Percentiles rank a stretch among this genome's conserved stretches.
phyloP scores from a whole-genome alignment of 192 early-diverging fungal genomes.

The Podila clonocystis region DNA sequence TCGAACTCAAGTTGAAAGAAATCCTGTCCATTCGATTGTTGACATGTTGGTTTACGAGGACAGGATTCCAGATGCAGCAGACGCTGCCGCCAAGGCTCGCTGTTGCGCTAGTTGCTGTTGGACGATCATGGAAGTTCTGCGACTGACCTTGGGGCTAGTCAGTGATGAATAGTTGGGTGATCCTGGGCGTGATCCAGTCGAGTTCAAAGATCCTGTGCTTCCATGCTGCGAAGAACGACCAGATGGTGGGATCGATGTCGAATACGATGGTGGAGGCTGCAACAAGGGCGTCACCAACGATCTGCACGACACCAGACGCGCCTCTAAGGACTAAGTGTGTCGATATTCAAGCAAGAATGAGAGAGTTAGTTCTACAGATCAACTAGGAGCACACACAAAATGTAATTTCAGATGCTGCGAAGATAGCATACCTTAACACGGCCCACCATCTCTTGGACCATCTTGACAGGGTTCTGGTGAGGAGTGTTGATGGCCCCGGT shows the following conservation, averaged over 20 bases:
- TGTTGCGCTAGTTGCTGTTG: slow-evolving; percentile 42
- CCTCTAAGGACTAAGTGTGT: slow-evolving; percentile 66
- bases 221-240: slow-evolving; percentile 19
- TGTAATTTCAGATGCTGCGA: not conserved
- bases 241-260: slow-evolving; percentile 36
- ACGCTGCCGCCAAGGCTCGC: too few relatives aligned
- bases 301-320: slow-evolving; percentile 76
- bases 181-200: slow-evolving; percentile 17
- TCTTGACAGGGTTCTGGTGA: slow-evolving; percentile 67
- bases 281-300: slow-evolving; percentile 79
- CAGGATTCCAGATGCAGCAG: too few relatives aligned
- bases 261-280: slow-evolving; percentile 64
- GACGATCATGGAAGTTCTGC: slow-evolving; percentile 31
- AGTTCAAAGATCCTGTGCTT: not conserved
- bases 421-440: slow-evolving; percentile 68
- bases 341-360: too few relatives aligned
- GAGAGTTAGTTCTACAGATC: too few relatives aligned
- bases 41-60: too few relatives aligned
- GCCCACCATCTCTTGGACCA: slow-evolving; percentile 82
- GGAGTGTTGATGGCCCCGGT: slow-evolving; percentile 1
- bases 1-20: too few relatives aligned
- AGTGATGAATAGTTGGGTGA: slow-evolving; percentile 16
- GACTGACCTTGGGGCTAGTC: slow-evolving; percentile 21
- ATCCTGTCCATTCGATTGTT: too few relatives aligned
- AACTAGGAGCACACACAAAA: not conserved